Percentiles rank a stretch among this genome's conserved stretches.
phyloP scores from a whole-genome alignment of 805 yeast genomes.

The Diddensiella transvaalensis region DNA sequence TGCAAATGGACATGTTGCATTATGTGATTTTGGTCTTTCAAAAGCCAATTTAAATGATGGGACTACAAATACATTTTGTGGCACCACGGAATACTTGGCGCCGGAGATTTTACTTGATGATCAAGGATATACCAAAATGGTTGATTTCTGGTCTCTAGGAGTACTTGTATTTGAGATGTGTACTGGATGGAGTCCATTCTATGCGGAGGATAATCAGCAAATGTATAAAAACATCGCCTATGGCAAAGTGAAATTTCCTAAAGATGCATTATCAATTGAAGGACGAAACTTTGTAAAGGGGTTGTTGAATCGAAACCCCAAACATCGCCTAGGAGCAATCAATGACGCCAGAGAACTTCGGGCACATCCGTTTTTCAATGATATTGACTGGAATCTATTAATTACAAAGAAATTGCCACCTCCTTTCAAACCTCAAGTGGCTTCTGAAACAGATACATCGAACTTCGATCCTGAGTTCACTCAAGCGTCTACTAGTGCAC shows the following conservation, averaged over 20 bases:
- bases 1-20: conserved; percentile 95
- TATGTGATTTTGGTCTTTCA: conserved; percentile 95
- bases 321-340: conserved; percentile 85
- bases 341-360: conserved; percentile 90
- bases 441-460: conserved; percentile 89
- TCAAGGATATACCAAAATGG: conserved; percentile 97
- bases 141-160: conserved; percentile 97
- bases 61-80: conserved; percentile 96
- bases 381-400: conserved; percentile 84
- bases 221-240: conserved; percentile 99
- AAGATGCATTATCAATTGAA: conserved; percentile 87
- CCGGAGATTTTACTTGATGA: conserved; percentile 96
- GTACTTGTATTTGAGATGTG: conserved; percentile 98
- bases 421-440: conserved; percentile 91
- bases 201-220: conserved; percentile 96
- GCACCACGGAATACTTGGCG: conserved; percentile 96
- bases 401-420: conserved; percentile 84
- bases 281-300: conserved; percentile 97
- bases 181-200: conserved; percentile 99
- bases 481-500: conserved; percentile 78
- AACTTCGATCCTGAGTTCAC: conserved; percentile 98
- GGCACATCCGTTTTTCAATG: conserved; percentile 88
- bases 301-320: conserved; percentile 89
- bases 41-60: conserved; percentile 87
- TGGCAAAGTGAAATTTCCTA: conserved; percentile 96